These are phyloP conservation scores for Closterium sp. DNA, from an alignment of 139 green algal species.

Conservation along the genomic window DNA sequence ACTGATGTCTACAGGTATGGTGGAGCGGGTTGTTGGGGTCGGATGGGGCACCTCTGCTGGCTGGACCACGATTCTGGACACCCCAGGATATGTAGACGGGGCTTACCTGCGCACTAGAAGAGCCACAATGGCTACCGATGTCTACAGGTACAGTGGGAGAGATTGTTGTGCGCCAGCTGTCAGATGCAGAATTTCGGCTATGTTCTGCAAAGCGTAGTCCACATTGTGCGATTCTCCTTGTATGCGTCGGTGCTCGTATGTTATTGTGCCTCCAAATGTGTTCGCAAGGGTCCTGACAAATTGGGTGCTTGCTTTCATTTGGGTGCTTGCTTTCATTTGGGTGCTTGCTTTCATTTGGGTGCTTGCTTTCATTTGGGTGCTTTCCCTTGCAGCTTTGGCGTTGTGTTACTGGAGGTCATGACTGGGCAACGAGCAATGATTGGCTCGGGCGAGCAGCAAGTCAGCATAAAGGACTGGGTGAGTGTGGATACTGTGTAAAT, in stretches of 20 bases:
- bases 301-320: too few relatives aligned
- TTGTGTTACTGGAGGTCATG: not conserved
- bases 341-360: not conserved
- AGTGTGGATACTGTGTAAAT: not conserved
- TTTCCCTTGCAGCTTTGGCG: not conserved
- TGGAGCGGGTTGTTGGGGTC: too few relatives aligned
- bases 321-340: not conserved
- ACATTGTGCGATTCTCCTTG: too few relatives aligned
- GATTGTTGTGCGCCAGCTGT: too few relatives aligned
- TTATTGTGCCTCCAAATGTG: too few relatives aligned
- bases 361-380: not conserved
- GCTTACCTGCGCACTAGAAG: too few relatives aligned
- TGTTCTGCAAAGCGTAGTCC: too few relatives aligned
- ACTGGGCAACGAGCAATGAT: not conserved
- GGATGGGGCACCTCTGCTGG: not conserved
- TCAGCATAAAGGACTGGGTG: not conserved
- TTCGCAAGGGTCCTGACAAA: too few relatives aligned
- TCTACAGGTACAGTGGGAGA: too few relatives aligned
- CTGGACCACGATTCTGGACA: not conserved
- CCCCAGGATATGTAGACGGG: not conserved
- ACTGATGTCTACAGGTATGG: not conserved
- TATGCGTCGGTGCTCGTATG: too few relatives aligned
- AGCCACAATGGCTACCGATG: not conserved
- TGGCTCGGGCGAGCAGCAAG: not conserved
- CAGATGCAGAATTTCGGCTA: too few relatives aligned